Percentiles rank a stretch among this genome's conserved stretches.
Evolutionary conservation across 805 yeast genomes (phyloP).

Genomic region (Candida coleopterorum): DNA sequence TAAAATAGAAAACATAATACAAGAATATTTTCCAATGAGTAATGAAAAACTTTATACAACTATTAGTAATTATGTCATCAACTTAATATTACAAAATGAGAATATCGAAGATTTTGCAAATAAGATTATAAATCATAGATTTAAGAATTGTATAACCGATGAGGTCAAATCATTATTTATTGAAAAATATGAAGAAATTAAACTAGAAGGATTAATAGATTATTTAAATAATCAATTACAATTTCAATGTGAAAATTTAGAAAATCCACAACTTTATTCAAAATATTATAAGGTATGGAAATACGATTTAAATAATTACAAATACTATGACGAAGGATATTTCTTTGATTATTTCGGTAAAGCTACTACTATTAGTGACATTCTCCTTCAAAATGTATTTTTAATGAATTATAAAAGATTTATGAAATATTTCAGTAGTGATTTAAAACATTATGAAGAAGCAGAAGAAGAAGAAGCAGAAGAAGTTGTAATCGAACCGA

Average conservation of each 20-base stretch:
- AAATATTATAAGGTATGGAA: conserved; percentile 17
- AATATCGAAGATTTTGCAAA: conserved; percentile 3
- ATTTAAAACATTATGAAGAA: conserved; percentile 6
- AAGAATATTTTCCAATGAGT: conserved; percentile 7
- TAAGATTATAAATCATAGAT: conserved; percentile 1
- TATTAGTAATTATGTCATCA: conserved; percentile 15
- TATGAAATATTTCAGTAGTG: conserved; percentile 5
- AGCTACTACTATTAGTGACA: neutral
- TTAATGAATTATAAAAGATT: conserved; percentile 20
- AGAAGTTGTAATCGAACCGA: neutral
- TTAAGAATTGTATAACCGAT: conserved; percentile 6
- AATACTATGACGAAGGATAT: conserved; percentile 14
- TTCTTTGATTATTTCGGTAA: conserved; percentile 9
- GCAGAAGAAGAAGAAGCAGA: conserved; percentile 7
- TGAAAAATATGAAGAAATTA: conserved; percentile 15
- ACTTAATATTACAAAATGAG: conserved; percentile 14
- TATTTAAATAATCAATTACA: conserved; percentile 7
- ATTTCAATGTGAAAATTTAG: conserved; percentile 1
- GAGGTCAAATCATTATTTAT: conserved; percentile 13
- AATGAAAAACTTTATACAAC: conserved; percentile 9
- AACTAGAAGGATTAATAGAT: conserved; percentile 13
- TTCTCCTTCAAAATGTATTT: conserved; percentile 11
- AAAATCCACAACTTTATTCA: conserved; percentile 14
- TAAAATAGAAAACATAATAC: conserved; percentile 9
- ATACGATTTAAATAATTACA: conserved; percentile 14